phyloP scores from a whole-genome alignment of 2,329 filamentous ascomycete species.

The Aspergillus sp. region DNA sequence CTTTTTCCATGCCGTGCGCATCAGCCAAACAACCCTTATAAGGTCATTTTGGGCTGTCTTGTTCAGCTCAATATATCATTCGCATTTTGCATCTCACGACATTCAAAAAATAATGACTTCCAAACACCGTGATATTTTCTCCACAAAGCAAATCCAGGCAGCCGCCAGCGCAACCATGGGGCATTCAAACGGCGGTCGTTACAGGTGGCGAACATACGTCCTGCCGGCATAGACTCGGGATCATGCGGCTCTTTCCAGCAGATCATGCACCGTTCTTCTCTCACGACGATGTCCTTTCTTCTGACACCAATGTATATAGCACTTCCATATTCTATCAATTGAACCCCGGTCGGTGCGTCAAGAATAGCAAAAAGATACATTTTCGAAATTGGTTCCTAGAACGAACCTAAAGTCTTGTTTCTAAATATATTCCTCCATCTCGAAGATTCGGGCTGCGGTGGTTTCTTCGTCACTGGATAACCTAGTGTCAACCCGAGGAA shows the following conservation, averaged over 20 bases:
- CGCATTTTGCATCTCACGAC: neutral
- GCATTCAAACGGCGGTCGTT: neutral
- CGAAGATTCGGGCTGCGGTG: no score
- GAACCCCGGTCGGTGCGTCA: no score
- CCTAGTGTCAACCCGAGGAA: no score
- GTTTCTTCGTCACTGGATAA: no score
- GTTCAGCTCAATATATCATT: neutral
- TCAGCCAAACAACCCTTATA: neutral
- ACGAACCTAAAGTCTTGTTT: no score
- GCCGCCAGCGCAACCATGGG: neutral
- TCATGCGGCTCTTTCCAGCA: no score
- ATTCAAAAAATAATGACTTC: neutral
- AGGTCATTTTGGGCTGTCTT: neutral
- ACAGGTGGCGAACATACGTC: neutral
- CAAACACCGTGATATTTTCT: neutral
- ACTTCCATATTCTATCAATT: neutral
- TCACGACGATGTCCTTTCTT: no score
- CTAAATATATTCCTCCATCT: no score
- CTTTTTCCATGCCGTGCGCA: slow-evolving; percentile 9
- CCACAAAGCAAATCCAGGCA: neutral
- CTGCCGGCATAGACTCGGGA: neutral
- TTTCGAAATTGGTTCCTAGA: no score
- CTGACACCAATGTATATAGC: neutral
- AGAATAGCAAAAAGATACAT: no score
- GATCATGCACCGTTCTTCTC: no score